A percentile compares a stretch with the other conserved stretches of the same genome.
Evolutionary conservation across 176 grass and related monocot species (phyloP).

Genomic region (Urochloa ruziziensis): DNA sequence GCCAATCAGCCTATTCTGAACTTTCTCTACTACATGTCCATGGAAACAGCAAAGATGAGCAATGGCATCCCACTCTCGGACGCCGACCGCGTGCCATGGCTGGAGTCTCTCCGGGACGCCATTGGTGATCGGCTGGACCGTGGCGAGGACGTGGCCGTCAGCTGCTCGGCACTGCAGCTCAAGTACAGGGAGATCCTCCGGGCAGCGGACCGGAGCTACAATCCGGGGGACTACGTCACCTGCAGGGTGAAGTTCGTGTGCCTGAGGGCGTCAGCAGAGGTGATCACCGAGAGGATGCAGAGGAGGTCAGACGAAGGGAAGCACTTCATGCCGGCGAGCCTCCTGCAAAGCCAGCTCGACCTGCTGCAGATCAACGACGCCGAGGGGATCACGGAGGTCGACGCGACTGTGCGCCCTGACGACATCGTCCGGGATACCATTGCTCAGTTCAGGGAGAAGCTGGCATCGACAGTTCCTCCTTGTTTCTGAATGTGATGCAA

Average conservation of each 20-base stretch:
- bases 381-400: conserved; percentile 52
- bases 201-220: conserved; percentile 38
- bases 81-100: conserved; percentile 66
- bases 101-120: conserved; percentile 39
- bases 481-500: background rate
- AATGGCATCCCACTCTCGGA: conserved; percentile 58
- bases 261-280: conserved; percentile 57
- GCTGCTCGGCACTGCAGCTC: conserved; percentile 73
- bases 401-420: conserved; percentile 22
- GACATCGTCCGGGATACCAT: conserved; percentile 43
- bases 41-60: conserved; percentile 76
- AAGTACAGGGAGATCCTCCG: conserved; percentile 82
- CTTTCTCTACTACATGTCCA: background rate
- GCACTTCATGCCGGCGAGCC: conserved; percentile 80
- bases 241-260: conserved; percentile 85
- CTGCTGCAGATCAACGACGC: conserved; percentile 55
- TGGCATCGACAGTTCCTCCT: background rate
- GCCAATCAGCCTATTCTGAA: background rate
- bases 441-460: conserved; percentile 34
- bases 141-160: conserved; percentile 47
- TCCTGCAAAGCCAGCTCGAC: conserved; percentile 80
- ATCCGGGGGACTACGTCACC: conserved; percentile 16
- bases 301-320: conserved; percentile 45
- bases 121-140: conserved; percentile 40
- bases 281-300: conserved; percentile 57